These are phyloP conservation scores for Heterobasidion occidentale DNA, from an alignment of 1,284 basidiomycete genomes.

Conservation along the genomic window DNA sequence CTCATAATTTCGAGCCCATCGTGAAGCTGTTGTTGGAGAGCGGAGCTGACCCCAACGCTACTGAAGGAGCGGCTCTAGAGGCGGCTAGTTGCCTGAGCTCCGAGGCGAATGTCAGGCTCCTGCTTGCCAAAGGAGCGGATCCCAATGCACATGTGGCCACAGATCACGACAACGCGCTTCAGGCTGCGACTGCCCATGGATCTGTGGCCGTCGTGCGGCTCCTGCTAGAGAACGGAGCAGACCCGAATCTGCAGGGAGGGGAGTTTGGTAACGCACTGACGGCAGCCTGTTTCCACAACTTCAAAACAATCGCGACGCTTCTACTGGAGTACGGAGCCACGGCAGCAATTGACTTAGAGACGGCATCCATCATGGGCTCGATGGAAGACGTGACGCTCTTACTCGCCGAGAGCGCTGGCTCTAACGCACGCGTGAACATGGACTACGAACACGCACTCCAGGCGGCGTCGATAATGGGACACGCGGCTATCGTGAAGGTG, in stretches of 20 bases:
- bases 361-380: neutral
- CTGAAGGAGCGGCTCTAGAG: neutral
- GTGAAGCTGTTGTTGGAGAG: neutral
- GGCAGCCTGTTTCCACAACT: neutral
- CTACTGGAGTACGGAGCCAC: neutral
- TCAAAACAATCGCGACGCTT: neutral
- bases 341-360: neutral
- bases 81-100: neutral
- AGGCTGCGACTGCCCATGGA: too few relatives aligned
- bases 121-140: neutral
- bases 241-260: neutral
- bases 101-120: neutral
- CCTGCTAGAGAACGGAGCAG: neutral
- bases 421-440: neutral
- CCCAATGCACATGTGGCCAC: too few relatives aligned
- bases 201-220: neutral
- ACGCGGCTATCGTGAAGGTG: neutral
- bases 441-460: neutral
- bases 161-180: too few relatives aligned
- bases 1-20: neutral
- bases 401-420: neutral
- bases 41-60: neutral
- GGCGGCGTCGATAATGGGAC: neutral
- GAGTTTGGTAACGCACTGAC: neutral
- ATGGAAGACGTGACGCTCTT: neutral